Conservation (phyloP, 1,284 basidiomycete species). For the Macrocystidia cucumis region DNA sequence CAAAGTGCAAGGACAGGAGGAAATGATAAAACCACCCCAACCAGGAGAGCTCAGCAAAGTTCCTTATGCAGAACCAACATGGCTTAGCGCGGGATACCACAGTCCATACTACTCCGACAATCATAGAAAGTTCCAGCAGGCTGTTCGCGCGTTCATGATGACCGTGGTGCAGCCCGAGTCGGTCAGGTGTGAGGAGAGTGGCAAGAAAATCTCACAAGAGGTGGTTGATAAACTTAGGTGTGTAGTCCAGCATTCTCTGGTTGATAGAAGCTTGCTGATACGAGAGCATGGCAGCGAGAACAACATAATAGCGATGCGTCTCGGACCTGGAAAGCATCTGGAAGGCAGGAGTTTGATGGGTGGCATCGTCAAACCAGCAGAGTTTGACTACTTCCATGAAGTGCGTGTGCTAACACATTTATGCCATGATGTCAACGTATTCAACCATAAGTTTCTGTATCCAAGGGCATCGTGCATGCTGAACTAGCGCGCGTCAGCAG, state of each 20-base stretch:
- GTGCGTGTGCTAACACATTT: conserved; percentile 19
- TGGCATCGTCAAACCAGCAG: conserved; percentile 83
- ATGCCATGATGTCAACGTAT: neutral
- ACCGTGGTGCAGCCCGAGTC: conserved; percentile 63
- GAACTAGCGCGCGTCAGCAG: conserved; percentile 81
- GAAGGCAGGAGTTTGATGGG: conserved; percentile 79
- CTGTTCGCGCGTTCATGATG: conserved; percentile 55
- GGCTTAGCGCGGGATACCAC: conserved; percentile 76
- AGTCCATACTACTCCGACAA: conserved; percentile 82
- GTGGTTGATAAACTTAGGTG: conserved; percentile 72
- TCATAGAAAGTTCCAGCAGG: conserved; percentile 61
- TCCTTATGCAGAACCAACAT: conserved; percentile 88
- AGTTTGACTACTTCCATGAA: conserved; percentile 81
- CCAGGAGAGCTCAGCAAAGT: conserved; percentile 70
- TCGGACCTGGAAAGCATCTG: conserved; percentile 88
- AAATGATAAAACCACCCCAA: conserved; percentile 49
- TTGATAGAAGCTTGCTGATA: conserved; percentile 2
- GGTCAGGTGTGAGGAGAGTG: conserved; percentile 66
- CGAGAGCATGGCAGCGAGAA: conserved; percentile 34
- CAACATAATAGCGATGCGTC: conserved; percentile 88
- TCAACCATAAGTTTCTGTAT: too few relatives aligned
- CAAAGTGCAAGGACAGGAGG: conserved; percentile 60
- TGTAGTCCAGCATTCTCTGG: conserved; percentile 11
- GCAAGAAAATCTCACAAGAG: conserved; percentile 68
- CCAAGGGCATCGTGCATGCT: conserved; percentile 74